These are phyloP conservation scores for Aspergillus sclerotioniger DNA, from an alignment of 495 filamentous ascomycete genomes.

Conservation along the genomic window DNA sequence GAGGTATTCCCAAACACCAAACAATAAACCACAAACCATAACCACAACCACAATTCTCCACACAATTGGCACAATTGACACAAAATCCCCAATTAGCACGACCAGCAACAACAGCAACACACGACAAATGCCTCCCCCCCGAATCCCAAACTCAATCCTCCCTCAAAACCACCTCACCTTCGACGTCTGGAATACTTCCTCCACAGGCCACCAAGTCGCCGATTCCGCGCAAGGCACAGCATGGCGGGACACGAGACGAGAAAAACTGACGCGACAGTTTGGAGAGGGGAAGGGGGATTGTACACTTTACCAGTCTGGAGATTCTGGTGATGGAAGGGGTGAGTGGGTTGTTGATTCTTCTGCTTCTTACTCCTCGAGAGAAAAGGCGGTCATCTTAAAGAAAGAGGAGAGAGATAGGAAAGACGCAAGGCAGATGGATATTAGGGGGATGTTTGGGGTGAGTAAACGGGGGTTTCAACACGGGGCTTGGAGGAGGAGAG, in stretches of 20 bases:
- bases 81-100: too few relatives aligned
- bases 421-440: conserved; percentile 34
- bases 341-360: conserved; percentile 7
- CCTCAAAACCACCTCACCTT: conserved; percentile 51
- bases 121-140: background rate
- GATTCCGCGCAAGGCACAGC: conserved; percentile 57
- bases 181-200: conserved; percentile 79
- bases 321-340: conserved; percentile 12
- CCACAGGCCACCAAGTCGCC: conserved; percentile 77
- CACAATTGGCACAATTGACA: background rate
- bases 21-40: background rate
- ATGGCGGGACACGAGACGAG: conserved; percentile 67
- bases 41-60: background rate
- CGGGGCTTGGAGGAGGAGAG: background rate
- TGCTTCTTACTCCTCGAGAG: background rate
- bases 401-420: conserved; percentile 9
- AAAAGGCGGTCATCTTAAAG: too few relatives aligned
- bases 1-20: background rate
- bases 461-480: conserved; percentile 21
- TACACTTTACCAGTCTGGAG: conserved; percentile 9
- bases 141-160: background rate
- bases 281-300: conserved; percentile 22
- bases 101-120: background rate
- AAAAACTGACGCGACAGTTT: conserved; percentile 70
- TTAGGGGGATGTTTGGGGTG: conserved; percentile 37